Evolutionary conservation across 306 rosid genomes (phyloP).

Genomic region (Cicer cuneatum): DNA sequence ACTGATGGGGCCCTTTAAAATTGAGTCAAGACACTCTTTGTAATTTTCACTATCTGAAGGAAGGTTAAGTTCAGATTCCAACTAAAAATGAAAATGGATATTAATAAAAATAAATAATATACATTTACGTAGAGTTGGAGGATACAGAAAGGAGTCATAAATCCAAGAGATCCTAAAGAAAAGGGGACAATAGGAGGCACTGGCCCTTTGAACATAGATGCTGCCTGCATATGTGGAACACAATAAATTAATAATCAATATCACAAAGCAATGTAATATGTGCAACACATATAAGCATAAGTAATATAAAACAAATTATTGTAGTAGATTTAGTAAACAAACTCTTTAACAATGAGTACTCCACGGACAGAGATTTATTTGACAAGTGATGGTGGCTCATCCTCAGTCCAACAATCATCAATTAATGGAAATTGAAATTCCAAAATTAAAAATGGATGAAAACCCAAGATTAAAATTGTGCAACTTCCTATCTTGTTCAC

Average conservation of each 20-base stretch:
- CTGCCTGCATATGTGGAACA: conserved; percentile 75
- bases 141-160: conserved; percentile 98
- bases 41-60: conserved; percentile 83
- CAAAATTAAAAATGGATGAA: not conserved
- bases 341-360: conserved; percentile 28
- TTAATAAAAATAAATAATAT: conserved; percentile 15
- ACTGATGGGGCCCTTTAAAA: conserved; percentile 88
- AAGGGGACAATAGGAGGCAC: conserved; percentile 96
- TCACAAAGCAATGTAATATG: conserved; percentile 21
- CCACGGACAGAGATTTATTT: conserved; percentile 8
- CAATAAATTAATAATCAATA: conserved; percentile 7
- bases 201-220: conserved; percentile 97
- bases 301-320: conserved; percentile 11
- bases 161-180: conserved; percentile 95
- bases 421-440: conserved; percentile 18
- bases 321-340: conserved; percentile 18
- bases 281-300: conserved; percentile 7
- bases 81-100: conserved; percentile 29
- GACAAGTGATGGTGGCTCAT: conserved; percentile 13
- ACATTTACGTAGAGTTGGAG: conserved; percentile 47
- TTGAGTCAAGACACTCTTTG: conserved; percentile 75
- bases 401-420: conserved; percentile 22
- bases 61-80: conserved; percentile 62
- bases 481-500: conserved; percentile 4
- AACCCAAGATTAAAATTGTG: conserved; percentile 14